phyloP scores from a whole-genome alignment of 305 asterid species.

The Coffea humblotiana region DNA sequence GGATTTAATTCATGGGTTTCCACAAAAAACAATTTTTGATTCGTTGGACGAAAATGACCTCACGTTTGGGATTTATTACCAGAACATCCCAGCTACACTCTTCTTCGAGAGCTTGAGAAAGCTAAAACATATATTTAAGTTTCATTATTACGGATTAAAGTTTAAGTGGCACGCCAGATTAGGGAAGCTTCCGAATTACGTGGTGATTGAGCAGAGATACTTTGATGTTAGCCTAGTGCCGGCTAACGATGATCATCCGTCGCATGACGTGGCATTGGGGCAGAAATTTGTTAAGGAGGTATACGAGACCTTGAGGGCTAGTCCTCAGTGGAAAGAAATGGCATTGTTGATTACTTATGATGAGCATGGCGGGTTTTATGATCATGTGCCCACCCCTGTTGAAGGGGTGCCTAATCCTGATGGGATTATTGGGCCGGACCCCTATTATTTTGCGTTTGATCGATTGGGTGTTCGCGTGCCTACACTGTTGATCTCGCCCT shows the following conservation, averaged over 20 bases:
- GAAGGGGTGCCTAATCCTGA: slow-evolving; percentile 94
- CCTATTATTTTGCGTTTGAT: slow-evolving; percentile 74
- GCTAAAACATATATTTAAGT: slow-evolving; percentile 67
- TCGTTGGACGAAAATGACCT: slow-evolving; percentile 82
- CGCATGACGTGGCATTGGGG: slow-evolving; percentile 87
- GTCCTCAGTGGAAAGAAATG: slow-evolving; percentile 97
- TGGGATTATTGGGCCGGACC: slow-evolving; percentile 96
- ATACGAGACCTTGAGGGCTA: slow-evolving; percentile 80
- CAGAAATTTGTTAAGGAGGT: slow-evolving; percentile 98
- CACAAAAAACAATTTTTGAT: slow-evolving; percentile 93
- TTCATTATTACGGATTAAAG: slow-evolving; percentile 56
- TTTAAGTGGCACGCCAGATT: slow-evolving; percentile 68
- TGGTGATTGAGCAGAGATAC: slow-evolving; percentile 87
- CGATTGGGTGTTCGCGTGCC: slow-evolving; percentile 98
- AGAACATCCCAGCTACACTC: slow-evolving; percentile 88
- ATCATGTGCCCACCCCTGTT: slow-evolving; percentile 95
- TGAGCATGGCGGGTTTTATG: slow-evolving; percentile 95
- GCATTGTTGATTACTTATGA: slow-evolving; percentile 91
- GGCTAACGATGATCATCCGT: slow-evolving; percentile 96
- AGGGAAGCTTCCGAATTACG: slow-evolving; percentile 89
- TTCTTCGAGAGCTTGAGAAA: slow-evolving; percentile 81
- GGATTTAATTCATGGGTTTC: slow-evolving; percentile 85
- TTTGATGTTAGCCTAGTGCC: slow-evolving; percentile 64
- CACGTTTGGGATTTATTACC: slow-evolving; percentile 85
- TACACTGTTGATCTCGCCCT: slow-evolving; percentile 79